Base-by-base conservation (phyloP, 2,329 filamentous ascomycete species). In the Aspergillus fumigatiaffinis region DNA sequence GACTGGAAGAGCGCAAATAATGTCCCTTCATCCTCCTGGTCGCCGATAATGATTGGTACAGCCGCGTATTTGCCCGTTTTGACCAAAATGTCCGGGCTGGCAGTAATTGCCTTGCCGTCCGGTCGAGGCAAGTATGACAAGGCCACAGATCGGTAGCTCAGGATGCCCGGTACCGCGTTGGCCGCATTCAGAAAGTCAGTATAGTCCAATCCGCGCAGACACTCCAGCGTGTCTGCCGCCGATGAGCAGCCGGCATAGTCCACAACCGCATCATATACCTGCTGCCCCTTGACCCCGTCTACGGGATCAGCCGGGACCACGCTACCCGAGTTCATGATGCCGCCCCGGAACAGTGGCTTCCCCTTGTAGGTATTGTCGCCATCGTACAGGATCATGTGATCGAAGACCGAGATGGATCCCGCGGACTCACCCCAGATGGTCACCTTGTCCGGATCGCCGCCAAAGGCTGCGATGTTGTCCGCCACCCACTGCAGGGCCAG, bases 21-120 rank as follows among this genome's bases (percentile, higher is more conserved):
- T 0, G 89, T 91, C 20, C 89, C 89, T 72, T 93, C 89, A 67
- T 93, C 90, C 76, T 92, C 89, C 71, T 91, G 88, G 67, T 91
- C 83, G 46, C 90, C 89, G 42, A 89, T 82, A 55, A 88, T 87
- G 68, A 87, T 81, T 2, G 85, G 85, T 0, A 87, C 81, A 12
- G 79, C 78, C 7, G 84, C 80, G 60, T 84, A 87, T 59, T 79
- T 79, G 14, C 86, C 84, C 0, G 70, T 65, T 2, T 63, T 55
- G 1, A 82, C 74, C 4, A 90, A 76, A 0, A 80, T 54, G 0
- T 92, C 88, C 0, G 88, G 86, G 5, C 84, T 88, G 2, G 82
- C 77, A 0, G 84, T 80, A 8, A 92, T 78, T 4, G 81, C 79
- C 1, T 68, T 80, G 28, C 87, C 87, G 63, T 92, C 90, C 0